A percentile compares a stretch with the other conserved stretches of the same genome.
These are phyloP conservation scores for Pichia terricola DNA, from an alignment of 1,139 yeast genomes.

Conservation along the genomic window DNA sequence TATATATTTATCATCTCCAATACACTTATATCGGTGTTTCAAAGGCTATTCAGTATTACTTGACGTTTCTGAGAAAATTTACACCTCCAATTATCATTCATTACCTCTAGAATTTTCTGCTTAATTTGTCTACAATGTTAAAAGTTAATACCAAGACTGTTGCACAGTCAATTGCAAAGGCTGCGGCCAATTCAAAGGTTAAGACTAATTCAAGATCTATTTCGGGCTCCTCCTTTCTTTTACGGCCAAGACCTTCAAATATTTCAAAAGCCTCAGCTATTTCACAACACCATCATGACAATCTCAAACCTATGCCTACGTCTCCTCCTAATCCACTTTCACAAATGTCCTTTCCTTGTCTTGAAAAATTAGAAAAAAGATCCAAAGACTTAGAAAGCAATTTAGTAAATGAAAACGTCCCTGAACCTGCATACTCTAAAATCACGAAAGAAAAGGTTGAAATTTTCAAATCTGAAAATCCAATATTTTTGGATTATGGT, in stretches of 20 bases:
- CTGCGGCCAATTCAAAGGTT: too few relatives aligned
- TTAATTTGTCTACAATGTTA: too few relatives aligned
- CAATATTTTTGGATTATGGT: conserved; percentile 73
- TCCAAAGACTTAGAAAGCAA: conserved; percentile 33
- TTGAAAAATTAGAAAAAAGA: conserved; percentile 64
- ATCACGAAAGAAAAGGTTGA: conserved; percentile 59
- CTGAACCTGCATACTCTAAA: conserved; percentile 76
- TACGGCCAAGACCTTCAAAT: conserved; percentile 19
- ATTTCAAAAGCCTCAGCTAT: conserved; percentile 14
- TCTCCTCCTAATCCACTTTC: conserved; percentile 35
- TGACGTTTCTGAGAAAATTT: too few relatives aligned
- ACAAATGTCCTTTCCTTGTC: conserved; percentile 73
- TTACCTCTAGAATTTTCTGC: too few relatives aligned
- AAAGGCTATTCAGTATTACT: too few relatives aligned
- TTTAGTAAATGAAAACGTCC: conserved; percentile 32
- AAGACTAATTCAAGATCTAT: not conserved
- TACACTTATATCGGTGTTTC: too few relatives aligned
- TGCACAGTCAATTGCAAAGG: too few relatives aligned
- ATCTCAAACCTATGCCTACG: conserved; percentile 25
- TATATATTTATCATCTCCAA: too few relatives aligned
- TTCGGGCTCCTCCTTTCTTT: not conserved
- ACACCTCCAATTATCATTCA: too few relatives aligned
- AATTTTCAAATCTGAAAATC: conserved; percentile 42
- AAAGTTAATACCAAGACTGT: too few relatives aligned
- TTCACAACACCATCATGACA: conserved; percentile 2